Evolutionary conservation across 2,329 filamentous ascomycete genomes (phyloP), one percentile per base, ranked within the genome.

Genomic region (Stagonosporopsis chrysanthemi): DNA sequence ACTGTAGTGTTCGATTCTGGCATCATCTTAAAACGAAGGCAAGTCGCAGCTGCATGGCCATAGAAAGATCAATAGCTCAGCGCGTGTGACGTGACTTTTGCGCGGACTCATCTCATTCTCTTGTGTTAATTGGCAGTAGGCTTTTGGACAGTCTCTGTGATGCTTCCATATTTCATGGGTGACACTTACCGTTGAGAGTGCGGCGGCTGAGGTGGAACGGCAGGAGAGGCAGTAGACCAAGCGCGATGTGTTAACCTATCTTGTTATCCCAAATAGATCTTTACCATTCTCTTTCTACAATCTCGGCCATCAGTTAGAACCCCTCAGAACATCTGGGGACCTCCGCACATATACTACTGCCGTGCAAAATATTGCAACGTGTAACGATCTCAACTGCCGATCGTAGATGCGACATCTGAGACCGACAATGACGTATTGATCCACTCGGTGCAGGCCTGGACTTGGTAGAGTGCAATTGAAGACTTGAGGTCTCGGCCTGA

Each of bases 371-470:
- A 11, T 17, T 40, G 14, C 15, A 12, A n/a, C 22, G 23, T 17
- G 14, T 19, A 19, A 36, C 23, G 7, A 39, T 17, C n/a, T 14
- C 40, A 56, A 50, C 52, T 56, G 52, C 45, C 52, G 45, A 36
- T n/a, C 33, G 8, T 17, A 14, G 11, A 26, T 47, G 40, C 45
- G 40, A 40, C 12, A 23, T 31, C 17, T n/a, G 31, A 29, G 22
- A 19, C n/a, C n/a, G 28, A 44, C 15, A 23, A 56, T 56, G 52
- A 56, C 52, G 52, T 56, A 45, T 49, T 22, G 45, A 56, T 50
- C 52, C 40, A 55, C 44, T 38, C 8, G 14, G 22, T 33, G 24
- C 33, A 23, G 40, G 40, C 28, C 31, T 50, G 40, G 45, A 39
- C 29, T 51, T 15, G 8, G 28, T 4, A 40, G 8, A 22, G 26